Percentiles rank a stretch among this genome's conserved stretches.
Evolutionary conservation across 2,329 filamentous ascomycete species (phyloP).

Genomic region (Aspergillus awamori): DNA sequence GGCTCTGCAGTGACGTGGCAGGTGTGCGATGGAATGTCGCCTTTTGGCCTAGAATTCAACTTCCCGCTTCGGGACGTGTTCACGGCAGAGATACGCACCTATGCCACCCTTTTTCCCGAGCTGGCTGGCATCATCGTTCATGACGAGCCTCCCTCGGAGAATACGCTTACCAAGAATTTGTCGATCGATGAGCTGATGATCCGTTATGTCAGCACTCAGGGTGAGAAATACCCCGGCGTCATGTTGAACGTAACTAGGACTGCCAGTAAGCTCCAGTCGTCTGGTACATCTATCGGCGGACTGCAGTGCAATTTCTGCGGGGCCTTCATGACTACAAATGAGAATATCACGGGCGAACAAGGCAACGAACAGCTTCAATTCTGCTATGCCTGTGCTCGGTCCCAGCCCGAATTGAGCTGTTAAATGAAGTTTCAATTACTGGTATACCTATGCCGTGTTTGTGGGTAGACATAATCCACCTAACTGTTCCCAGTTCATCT

Average conservation of each 20-base stretch:
- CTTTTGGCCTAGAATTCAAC: slow-evolving; percentile 64
- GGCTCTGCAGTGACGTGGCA: slow-evolving; percentile 83
- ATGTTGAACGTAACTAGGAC: slow-evolving; percentile 95
- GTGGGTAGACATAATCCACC: not conserved
- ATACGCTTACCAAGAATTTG: slow-evolving; percentile 56
- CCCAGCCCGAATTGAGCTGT: slow-evolving; percentile 33
- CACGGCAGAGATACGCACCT: slow-evolving; percentile 74
- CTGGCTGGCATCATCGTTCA: slow-evolving; percentile 54
- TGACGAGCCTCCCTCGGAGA: slow-evolving; percentile 40
- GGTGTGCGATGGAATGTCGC: slow-evolving; percentile 71
- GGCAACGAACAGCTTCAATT: slow-evolving; percentile 39
- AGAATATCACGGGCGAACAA: slow-evolving; percentile 59
- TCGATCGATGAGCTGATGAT: slow-evolving; percentile 91
- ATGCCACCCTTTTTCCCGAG: slow-evolving; percentile 58
- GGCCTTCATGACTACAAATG: slow-evolving; percentile 64
- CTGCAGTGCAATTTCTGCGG: slow-evolving; percentile 68
- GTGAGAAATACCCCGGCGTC: slow-evolving; percentile 83
- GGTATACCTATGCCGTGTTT: not conserved
- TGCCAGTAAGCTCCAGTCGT: slow-evolving; percentile 71
- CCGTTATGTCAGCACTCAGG: slow-evolving; percentile 84
- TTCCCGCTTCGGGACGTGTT: slow-evolving; percentile 85
- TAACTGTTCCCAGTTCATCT: not conserved
- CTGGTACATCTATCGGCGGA: slow-evolving; percentile 35
- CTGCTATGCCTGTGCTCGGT: slow-evolving; percentile 51
- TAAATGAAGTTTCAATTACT: slow-evolving; percentile 21